Evolutionary conservation across 306 rosid genomes (phyloP).

Genomic region (Acacia melanoxylon): DNA sequence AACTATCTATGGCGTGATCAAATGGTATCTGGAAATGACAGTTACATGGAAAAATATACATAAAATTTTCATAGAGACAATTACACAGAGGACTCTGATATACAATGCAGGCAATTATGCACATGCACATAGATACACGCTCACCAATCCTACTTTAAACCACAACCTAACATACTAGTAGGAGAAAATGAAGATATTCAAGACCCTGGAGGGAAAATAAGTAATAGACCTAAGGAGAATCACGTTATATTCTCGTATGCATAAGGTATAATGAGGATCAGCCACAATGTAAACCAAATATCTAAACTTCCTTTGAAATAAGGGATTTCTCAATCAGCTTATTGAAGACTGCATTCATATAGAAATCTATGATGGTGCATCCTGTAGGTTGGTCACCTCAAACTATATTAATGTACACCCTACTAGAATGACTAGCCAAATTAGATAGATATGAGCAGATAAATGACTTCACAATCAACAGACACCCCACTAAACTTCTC

Average conservation of each 20-base stretch:
- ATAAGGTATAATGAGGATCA: neutral
- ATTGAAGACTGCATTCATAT: neutral
- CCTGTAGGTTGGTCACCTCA: neutral
- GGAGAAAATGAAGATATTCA: neutral
- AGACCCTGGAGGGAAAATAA: neutral
- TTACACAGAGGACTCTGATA: neutral
- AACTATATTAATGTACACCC: neutral
- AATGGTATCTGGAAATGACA: constrained; percentile 17
- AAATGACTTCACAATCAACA: constrained; percentile 4
- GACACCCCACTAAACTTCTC: constrained; percentile 27
- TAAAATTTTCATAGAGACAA: neutral
- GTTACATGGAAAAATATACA: constrained; percentile 23
- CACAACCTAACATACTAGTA: neutral
- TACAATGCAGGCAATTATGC: neutral
- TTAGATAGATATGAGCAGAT: neutral
- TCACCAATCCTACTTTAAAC: constrained; percentile 2
- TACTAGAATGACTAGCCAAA: neutral
- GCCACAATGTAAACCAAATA: constrained; percentile 2
- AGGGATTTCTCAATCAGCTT: constrained; percentile 7
- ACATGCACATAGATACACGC: neutral
- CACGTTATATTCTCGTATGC: neutral
- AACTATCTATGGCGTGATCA: constrained; percentile 7
- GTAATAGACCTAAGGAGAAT: constrained; percentile 18
- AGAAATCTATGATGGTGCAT: neutral
- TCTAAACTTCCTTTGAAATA: constrained; percentile 6